Base-by-base conservation (phyloP, 768 basidiomycete genomes). In the Amylocystis lapponica region DNA sequence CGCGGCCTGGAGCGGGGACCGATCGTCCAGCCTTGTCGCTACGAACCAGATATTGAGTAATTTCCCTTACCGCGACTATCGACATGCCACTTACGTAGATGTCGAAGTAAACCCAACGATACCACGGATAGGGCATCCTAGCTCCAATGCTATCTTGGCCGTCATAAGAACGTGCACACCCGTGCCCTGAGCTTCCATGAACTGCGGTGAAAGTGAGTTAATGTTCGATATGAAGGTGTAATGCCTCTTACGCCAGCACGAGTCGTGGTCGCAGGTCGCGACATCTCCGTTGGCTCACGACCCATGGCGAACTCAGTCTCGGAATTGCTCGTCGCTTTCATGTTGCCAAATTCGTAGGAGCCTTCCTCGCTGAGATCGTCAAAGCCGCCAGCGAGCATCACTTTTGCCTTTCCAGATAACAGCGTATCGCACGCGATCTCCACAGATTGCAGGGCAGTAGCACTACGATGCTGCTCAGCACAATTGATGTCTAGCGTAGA, bases 21-120 rank as follows among this genome's bases (percentile, higher is more conserved):
- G 94, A 97, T 38, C 96, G 92, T 14, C 96, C 96, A 47, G 96
- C 95, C 69, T 99, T 99, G 72, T 99, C 96, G 53, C 88, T 95
- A 52, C 32, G 61, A 32, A 40, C 3, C 3, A 30, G 36, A 44
- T 16, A 22, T 49, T 10, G 53, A 39, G 38, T 20, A 30, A 20
- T 26, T 33, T 32, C 11, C 40, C 40, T 27, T 20, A 14, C 36
- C 10, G 27, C 20, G 5, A 13, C 9, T 17, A 35, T 39, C 14
- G 27, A 10, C 12, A 19, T 37, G 3, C 23, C 10, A 74, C 87
- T 59, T 64, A 91, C 87, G 88, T 91, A 7, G 92, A 92, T 2
- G 96, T 99, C 2, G 95, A 93, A 2, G 96, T 96, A 73, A 90
- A 98, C 2, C 83, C 93, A 46, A 99, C 75, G 54, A 99, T 77